A percentile compares a stretch with the other conserved stretches of the same genome.
Evolutionary conservation across 768 basidiomycete species (phyloP).

Genomic region (Russula earlei): DNA sequence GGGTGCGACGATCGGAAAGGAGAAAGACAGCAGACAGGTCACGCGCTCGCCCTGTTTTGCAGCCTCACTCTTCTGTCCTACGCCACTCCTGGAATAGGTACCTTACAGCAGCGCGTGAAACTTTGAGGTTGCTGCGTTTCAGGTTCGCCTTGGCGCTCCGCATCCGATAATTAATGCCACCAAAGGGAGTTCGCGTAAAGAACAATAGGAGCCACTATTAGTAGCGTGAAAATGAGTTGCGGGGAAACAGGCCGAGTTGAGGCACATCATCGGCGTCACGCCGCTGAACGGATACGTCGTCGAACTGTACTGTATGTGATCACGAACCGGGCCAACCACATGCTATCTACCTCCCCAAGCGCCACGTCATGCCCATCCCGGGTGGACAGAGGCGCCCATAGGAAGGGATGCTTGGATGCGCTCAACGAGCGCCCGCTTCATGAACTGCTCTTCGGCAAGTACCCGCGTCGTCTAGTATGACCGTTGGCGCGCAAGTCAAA

Average conservation of each 20-base stretch:
- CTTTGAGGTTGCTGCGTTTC: not conserved
- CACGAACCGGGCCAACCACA: not conserved
- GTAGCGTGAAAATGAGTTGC: not conserved
- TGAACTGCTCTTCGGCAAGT: conserved; percentile 92
- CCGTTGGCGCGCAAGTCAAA: not conserved
- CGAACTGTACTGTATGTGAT: too few relatives aligned
- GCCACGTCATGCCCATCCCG: conserved; percentile 10
- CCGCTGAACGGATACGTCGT: not conserved
- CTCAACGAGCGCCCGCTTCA: conserved; percentile 90
- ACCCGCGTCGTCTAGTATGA: conserved; percentile 60
- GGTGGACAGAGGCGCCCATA: conserved; percentile 28
- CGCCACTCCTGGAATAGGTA: not conserved
- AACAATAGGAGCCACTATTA: conserved; percentile 1
- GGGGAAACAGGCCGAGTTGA: not conserved
- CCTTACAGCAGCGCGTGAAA: not conserved
- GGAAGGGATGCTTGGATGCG: conserved; percentile 67
- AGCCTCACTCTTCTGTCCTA: not conserved
- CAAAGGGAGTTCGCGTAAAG: not conserved
- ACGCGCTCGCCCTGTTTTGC: not conserved
- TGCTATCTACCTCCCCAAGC: conserved; percentile 9
- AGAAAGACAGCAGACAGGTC: not conserved
- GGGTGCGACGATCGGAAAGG: conserved; percentile 1
- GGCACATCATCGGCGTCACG: conserved; percentile 6
- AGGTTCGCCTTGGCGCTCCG: not conserved
- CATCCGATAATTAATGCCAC: not conserved